Base-by-base conservation (phyloP, 2,329 filamentous ascomycete species). In the Gyromitra esculenta region DNA sequence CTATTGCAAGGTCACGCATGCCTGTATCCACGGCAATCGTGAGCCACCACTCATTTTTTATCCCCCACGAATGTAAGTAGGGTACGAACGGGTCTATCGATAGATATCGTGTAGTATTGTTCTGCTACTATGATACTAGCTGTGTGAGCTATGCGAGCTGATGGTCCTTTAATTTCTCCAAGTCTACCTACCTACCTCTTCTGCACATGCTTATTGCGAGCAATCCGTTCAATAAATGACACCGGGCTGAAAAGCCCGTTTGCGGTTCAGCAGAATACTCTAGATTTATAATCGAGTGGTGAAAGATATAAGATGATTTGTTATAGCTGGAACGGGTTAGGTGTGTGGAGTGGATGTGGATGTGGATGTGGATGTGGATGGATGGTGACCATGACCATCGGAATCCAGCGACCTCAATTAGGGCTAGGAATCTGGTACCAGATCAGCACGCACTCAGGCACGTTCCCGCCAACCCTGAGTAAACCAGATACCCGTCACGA, bases 381-480 rank as follows among this genome's bases (percentile, higher is more conserved):
- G 25, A 31, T 31, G 25, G 25, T 31, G 25, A 4, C 25, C 25
- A 60, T 65, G 25, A 50, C 43, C n/a, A 48, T 25, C 13, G 50
- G 37, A 31, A 57, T 37, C 41, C 15, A 8, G 39, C 37, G 39
- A 50, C 57, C 18, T 75, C 25, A 31, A 31, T 31, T 64, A 70
- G 65, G 72, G 72, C 64, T 68, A 59, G 13, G 21, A 45, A 68
- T 68, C 66, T 69, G 54, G 25, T 63, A 64, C 37, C 75, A 59
- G 75, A 77, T 75, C 75, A 77, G 43, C 71, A 66, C 54, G 43
- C 71, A 66, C 54, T 72, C 63, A 75, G 75, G 70, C 64, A 70
- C 64, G 54, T 31, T 43, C 25, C 60, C 62, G 50, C 45, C 50
- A 77, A 65, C 71, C 75, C 43, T 73, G 65, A 75, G 69, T 21